Evolutionary conservation across 2,329 filamentous ascomycete genomes (phyloP), one percentile per base, ranked within the genome.

Genomic region (Blastomyces emzantsi): DNA sequence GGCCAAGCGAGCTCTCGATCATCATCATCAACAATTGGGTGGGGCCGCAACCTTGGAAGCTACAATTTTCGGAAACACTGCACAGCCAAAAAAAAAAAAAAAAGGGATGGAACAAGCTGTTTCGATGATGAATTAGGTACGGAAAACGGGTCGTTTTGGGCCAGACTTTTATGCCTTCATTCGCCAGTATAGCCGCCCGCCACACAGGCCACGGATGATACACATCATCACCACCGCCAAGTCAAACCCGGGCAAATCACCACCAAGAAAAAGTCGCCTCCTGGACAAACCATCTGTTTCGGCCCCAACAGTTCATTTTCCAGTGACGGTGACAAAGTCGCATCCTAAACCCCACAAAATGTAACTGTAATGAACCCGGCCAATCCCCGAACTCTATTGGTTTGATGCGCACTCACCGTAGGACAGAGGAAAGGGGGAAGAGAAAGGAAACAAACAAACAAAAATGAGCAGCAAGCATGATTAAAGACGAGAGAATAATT

Each of bases 1-100:
- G 49, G 47, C 5, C 43, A 58, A 33, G 17, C 52, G 28, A 13
- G 39, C 15, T 22, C 28, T 30, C 22, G 13, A 30, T 17, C 25
- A 52, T 54, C 8, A 11, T 41, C 43, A 11, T 19, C 25, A 51
- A 15, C 22, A 17, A 22, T 28, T 51, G 22, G 49, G 19, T 56
- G 43, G 61, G 61, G 39, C 67, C 65, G 65, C 62, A 65, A 62
- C 64, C 64, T 67, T 61, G 65, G 63, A 64, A 60, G 60, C 63
- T 63, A 62, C 59, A 60, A 63, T 66, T 47, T 64, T 65, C 67
- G 63, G 36, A 63, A 64, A 62, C 63, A 15, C 60, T 56, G 64
- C 65, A 41, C 63, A 11, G 36, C 36, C 2, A 39, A 13, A 11
- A 39, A 63, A 55, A 22, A 58, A 54, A 56, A 30, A 30, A 49